phyloP scores from a whole-genome alignment of 495 filamentous ascomycete species.

The Penicillium soppii region DNA sequence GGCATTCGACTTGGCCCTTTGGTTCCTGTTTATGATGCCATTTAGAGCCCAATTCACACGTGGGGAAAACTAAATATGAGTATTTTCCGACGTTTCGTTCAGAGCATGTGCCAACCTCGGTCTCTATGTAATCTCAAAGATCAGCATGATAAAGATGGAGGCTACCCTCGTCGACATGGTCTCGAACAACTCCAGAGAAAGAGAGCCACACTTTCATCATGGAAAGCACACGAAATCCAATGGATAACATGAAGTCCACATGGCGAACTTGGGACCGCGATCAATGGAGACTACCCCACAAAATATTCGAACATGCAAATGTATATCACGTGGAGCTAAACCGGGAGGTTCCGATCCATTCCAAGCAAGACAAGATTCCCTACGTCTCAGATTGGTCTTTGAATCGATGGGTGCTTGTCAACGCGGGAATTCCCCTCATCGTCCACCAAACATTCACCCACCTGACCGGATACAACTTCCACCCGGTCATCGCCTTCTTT shows the following conservation, averaged over 20 bases:
- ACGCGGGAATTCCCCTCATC: slow-evolving; percentile 23
- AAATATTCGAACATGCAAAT: slow-evolving; percentile 26
- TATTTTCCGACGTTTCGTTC: background rate
- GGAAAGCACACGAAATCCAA: slow-evolving; percentile 21
- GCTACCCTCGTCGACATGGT: no score
- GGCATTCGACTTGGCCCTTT: background rate
- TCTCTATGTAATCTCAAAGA: background rate
- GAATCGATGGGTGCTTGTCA: slow-evolving; percentile 32
- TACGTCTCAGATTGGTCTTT: slow-evolving; percentile 25
- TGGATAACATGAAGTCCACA: slow-evolving; percentile 40
- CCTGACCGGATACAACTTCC: slow-evolving; percentile 23
- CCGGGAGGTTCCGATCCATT: slow-evolving; percentile 28
- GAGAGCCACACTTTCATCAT: slow-evolving; percentile 15
- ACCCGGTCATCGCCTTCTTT: slow-evolving; percentile 19
- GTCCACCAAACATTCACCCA: slow-evolving; percentile 29
- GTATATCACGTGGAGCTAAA: slow-evolving; percentile 25
- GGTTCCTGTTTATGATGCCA: background rate
- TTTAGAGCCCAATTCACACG: background rate
- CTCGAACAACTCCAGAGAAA: no score
- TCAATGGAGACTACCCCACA: slow-evolving; percentile 30
- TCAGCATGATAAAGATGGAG: background rate
- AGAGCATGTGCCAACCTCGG: slow-evolving; percentile 1
- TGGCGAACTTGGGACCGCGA: slow-evolving; percentile 25
- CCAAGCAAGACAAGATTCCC: slow-evolving; percentile 34
- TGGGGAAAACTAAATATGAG: background rate